phyloP scores from a whole-genome alignment of 2,329 filamentous ascomycete species.

The Meredithiella fracta region DNA sequence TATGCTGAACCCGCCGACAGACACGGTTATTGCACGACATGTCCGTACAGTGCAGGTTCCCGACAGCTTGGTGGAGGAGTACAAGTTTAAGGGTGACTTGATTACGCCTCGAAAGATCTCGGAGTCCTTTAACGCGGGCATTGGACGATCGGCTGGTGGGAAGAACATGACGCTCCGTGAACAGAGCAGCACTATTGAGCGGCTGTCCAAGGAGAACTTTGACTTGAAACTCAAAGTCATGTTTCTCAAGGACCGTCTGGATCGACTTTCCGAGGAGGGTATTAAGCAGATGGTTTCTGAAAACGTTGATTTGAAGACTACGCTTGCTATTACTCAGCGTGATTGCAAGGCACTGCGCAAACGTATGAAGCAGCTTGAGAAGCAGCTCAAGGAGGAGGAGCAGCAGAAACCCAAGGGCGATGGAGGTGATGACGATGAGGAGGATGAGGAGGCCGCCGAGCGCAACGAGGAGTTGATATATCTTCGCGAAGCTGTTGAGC shows the following conservation, averaged over 20 bases:
- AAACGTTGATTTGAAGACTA: slow-evolving; percentile 88
- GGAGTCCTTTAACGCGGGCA: slow-evolving; percentile 31
- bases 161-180: slow-evolving; percentile 82
- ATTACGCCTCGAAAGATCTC: slow-evolving; percentile 39
- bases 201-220: slow-evolving; percentile 94
- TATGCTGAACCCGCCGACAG: slow-evolving; percentile 49
- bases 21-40: slow-evolving; percentile 76
- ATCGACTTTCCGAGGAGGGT: slow-evolving; percentile 86
- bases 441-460: slow-evolving; percentile 46
- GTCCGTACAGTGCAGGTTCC: slow-evolving; percentile 83
- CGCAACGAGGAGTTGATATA: slow-evolving; percentile 76
- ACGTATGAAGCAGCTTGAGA: slow-evolving; percentile 73
- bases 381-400: slow-evolving; percentile 52
- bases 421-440: slow-evolving; percentile 40
- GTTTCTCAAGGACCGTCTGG: slow-evolving; percentile 83
- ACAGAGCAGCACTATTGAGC: slow-evolving; percentile 92
- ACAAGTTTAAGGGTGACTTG: slow-evolving; percentile 56
- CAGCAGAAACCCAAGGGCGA: slow-evolving; percentile 41
- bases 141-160: slow-evolving; percentile 32
- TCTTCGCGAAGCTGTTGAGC: slow-evolving; percentile 69
- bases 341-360: slow-evolving; percentile 74
- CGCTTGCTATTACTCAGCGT: slow-evolving; percentile 72
- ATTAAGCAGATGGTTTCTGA: slow-evolving; percentile 97
- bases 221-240: slow-evolving; percentile 95
- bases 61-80: slow-evolving; percentile 73